Percentiles rank a stretch among this genome's conserved stretches.
Conservation (phyloP, 495 filamentous ascomycete species). For the Paragyromitra xinjiangensis region DNA sequence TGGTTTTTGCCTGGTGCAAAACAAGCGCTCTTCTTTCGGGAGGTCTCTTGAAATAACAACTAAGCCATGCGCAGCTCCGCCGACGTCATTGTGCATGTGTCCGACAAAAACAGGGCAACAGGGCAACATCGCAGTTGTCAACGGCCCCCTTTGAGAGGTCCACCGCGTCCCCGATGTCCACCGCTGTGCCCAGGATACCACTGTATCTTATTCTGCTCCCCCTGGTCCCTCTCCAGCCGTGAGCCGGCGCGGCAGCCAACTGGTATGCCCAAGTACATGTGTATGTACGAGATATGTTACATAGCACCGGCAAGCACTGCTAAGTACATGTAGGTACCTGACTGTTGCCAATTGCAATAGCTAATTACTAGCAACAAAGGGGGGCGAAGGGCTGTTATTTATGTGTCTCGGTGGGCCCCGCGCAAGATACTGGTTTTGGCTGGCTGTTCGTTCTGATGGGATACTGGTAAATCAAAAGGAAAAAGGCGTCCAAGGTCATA, state of each 20-base stretch:
- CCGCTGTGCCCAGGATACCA: constrained; percentile 50
- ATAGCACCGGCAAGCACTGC: constrained; percentile 47
- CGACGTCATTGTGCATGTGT: constrained; percentile 57
- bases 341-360: constrained; percentile 52
- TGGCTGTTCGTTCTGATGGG: constrained; percentile 35
- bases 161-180: constrained; percentile 46
- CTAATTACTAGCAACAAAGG: constrained; percentile 52
- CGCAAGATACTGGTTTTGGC: constrained; percentile 41
- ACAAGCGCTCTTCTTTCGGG: constrained; percentile 55
- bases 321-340: constrained; percentile 44
- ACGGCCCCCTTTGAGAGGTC: constrained; percentile 55
- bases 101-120: constrained; percentile 58
- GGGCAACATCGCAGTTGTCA: constrained; percentile 55
- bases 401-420: constrained; percentile 54
- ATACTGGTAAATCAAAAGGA: constrained; percentile 39
- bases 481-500: constrained; percentile 43
- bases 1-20: constrained; percentile 54
- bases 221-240: constrained; percentile 41
- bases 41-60: constrained; percentile 56
- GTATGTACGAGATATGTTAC: constrained; percentile 55
- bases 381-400: constrained; percentile 53
- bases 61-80: constrained; percentile 54
- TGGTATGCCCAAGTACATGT: constrained; percentile 49
- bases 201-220: constrained; percentile 47
- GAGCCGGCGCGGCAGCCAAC: constrained; percentile 55